Conservation (phyloP, 371 early-diverging fungal genomes). For the Mortierella sp. region DNA sequence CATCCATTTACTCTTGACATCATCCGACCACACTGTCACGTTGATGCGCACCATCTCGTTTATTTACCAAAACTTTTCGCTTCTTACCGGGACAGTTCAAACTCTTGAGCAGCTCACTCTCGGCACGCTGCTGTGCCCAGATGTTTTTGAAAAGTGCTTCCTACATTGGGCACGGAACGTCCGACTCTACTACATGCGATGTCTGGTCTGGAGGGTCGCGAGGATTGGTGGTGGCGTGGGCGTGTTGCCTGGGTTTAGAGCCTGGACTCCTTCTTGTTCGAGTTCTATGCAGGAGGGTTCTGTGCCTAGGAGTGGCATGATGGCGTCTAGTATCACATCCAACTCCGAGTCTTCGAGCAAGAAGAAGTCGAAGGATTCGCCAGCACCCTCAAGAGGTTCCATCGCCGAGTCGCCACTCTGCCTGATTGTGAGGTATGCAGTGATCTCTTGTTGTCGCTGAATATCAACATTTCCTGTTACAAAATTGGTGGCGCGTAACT, state of each 20-base stretch:
- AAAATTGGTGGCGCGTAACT: neutral
- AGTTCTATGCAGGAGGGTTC: slow-evolving; percentile 9
- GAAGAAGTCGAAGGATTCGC: slow-evolving; percentile 27
- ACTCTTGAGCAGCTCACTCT: slow-evolving; percentile 61
- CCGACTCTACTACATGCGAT: slow-evolving; percentile 65
- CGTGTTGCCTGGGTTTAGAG: slow-evolving; percentile 47
- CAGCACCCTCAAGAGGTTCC: slow-evolving; percentile 9
- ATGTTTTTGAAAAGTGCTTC: slow-evolving; percentile 64
- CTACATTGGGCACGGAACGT: slow-evolving; percentile 72
- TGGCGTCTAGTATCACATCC: slow-evolving; percentile 19
- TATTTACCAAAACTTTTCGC: slow-evolving; percentile 65
- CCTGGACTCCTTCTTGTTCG: slow-evolving; percentile 22
- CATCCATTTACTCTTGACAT: slow-evolving; percentile 59
- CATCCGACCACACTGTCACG: slow-evolving; percentile 65
- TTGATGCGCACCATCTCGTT: slow-evolving; percentile 67
- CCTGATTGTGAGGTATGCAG: slow-evolving; percentile 38
- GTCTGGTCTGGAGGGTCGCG: slow-evolving; percentile 66
- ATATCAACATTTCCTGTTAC: neutral
- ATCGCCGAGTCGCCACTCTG: slow-evolving; percentile 32
- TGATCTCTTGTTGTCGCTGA: too few relatives aligned
- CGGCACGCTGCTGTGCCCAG: slow-evolving; percentile 59
- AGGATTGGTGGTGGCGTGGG: slow-evolving; percentile 56
- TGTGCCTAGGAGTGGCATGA: slow-evolving; percentile 20
- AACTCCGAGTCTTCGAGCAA: slow-evolving; percentile 9
- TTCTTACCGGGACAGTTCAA: slow-evolving; percentile 60